Evolutionary conservation across 805 yeast genomes (phyloP).

Genomic region (Barnettozyma pratensis): DNA sequence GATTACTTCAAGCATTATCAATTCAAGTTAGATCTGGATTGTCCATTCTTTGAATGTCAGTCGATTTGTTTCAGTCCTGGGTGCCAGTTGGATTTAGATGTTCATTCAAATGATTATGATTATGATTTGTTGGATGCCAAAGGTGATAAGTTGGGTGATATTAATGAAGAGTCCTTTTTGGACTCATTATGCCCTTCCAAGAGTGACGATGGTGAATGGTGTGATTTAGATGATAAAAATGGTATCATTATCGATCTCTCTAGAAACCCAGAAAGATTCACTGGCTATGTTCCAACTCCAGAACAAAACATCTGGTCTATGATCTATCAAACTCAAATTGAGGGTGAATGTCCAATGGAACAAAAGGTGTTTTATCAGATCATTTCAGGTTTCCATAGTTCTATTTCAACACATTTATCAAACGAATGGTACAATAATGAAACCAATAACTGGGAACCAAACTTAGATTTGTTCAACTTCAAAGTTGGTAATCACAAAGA

Average conservation of each 20-base stretch:
- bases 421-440: slow-evolving; percentile 71
- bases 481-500: slow-evolving; percentile 88
- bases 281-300: slow-evolving; percentile 93
- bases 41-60: slow-evolving; percentile 82
- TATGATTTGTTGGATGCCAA: slow-evolving; percentile 23
- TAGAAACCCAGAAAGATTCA: slow-evolving; percentile 91
- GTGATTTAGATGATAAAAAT: slow-evolving; percentile 61
- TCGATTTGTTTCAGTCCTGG: slow-evolving; percentile 27
- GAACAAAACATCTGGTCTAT: slow-evolving; percentile 91
- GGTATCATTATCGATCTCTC: slow-evolving; percentile 82
- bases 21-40: slow-evolving; percentile 76
- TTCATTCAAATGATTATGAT: slow-evolving; percentile 23
- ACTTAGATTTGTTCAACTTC: slow-evolving; percentile 73
- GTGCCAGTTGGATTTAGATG: slow-evolving; percentile 26
- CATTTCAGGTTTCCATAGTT: slow-evolving; percentile 91
- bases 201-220: slow-evolving; percentile 53
- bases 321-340: slow-evolving; percentile 70
- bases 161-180: slow-evolving; percentile 31
- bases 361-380: slow-evolving; percentile 84
- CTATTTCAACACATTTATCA: slow-evolving; percentile 88
- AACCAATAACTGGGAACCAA: slow-evolving; percentile 81
- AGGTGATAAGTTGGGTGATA: slow-evolving; percentile 41
- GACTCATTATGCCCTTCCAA: slow-evolving; percentile 32
- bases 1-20: slow-evolving; percentile 72
- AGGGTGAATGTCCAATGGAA: slow-evolving; percentile 64